Base-by-base conservation (phyloP, 2,329 filamentous ascomycete genomes). In the Arthrobotrys conoides region DNA sequence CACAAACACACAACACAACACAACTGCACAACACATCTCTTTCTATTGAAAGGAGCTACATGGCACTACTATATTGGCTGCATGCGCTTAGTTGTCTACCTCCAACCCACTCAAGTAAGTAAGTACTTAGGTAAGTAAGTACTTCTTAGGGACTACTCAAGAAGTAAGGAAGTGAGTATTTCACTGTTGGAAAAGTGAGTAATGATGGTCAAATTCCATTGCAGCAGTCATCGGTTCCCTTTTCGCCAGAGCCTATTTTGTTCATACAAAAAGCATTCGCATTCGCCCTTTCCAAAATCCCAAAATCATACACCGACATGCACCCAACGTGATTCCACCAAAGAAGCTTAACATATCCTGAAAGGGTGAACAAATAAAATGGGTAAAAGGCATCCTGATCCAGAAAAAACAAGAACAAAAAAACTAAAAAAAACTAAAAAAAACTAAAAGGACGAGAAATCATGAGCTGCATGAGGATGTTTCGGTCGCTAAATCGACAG, bases 231-330 rank as follows among this genome's bases (percentile, higher is more conserved):
- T 44, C 57, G 20, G 53, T 61, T 61, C 33, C 57, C 57, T n/a
- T 44, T 61, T 61, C 57, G 57, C 57, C 57, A 61, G 57, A 44
- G 57, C 57, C 57, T 61, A 61, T 61, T 61, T 61, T 61, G 57
- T 61, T 61, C 57, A 44, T 61, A 61, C 36, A 61, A 61, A 48
- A 61, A 61, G 20, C 36, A 61, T 61, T 41, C 36, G 57, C 36
- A 61, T 61, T 61, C 57, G 57, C 57, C 57, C 57, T 61, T 61
- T 61, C 57, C 57, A 61, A 61, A 61, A 27, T 41, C 57, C 57
- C 57, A 61, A 61, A 61, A 61, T 44, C 36, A 44, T 59, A 61
- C 36, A 61, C 57, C 57, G 44, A n/a, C 44, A 46, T 46, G 44
- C 44, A 46, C 44, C 44, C 53, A 27, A 61, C 57, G 27, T 44